Percentiles rank a stretch among this genome's conserved stretches.
These are phyloP conservation scores for Pythium rishiriense DNA, from an alignment of 352 stramenopile species.

Conservation along the genomic window DNA sequence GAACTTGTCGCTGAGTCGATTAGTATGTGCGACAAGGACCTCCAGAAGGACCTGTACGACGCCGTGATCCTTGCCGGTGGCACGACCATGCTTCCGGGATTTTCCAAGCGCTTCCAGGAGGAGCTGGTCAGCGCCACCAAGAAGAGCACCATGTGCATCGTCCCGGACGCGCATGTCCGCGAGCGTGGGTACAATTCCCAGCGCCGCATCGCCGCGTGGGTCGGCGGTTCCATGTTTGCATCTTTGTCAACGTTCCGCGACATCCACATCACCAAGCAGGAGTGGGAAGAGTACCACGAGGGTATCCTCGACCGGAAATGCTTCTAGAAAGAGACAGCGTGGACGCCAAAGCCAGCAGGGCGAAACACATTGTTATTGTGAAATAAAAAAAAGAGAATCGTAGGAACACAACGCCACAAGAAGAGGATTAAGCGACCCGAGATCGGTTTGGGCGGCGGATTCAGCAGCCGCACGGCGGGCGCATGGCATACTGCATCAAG, in stretches of 20 bases:
- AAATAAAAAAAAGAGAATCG: background rate
- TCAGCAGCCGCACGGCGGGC: constrained; percentile 80
- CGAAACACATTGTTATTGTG: constrained; percentile 1
- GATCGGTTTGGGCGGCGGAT: too few species aligned
- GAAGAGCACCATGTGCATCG: constrained; percentile 46
- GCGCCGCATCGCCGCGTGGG: constrained; percentile 83
- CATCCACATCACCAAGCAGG: constrained; percentile 86
- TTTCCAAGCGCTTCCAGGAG: constrained; percentile 79
- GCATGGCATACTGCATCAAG: constrained; percentile 89
- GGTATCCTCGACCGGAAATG: constrained; percentile 84
- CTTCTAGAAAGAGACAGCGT: constrained; percentile 57
- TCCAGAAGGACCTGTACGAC: constrained; percentile 74
- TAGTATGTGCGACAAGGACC: constrained; percentile 83
- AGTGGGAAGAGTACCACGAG: constrained; percentile 90
- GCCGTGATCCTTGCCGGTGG: constrained; percentile 83
- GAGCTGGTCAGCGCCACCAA: constrained; percentile 47
- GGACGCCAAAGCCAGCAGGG: too few species aligned
- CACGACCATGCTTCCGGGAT: constrained; percentile 82
- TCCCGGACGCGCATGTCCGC: constrained; percentile 75
- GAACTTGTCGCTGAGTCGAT: constrained; percentile 84
- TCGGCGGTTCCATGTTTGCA: constrained; percentile 89
- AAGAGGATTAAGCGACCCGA: background rate
- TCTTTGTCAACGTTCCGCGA: constrained; percentile 87
- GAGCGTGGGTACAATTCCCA: constrained; percentile 89
- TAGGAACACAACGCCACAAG: constrained; percentile 8